These are phyloP conservation scores for Penicillium malachiteum DNA, from an alignment of 495 filamentous ascomycete genomes.

Conservation along the genomic window DNA sequence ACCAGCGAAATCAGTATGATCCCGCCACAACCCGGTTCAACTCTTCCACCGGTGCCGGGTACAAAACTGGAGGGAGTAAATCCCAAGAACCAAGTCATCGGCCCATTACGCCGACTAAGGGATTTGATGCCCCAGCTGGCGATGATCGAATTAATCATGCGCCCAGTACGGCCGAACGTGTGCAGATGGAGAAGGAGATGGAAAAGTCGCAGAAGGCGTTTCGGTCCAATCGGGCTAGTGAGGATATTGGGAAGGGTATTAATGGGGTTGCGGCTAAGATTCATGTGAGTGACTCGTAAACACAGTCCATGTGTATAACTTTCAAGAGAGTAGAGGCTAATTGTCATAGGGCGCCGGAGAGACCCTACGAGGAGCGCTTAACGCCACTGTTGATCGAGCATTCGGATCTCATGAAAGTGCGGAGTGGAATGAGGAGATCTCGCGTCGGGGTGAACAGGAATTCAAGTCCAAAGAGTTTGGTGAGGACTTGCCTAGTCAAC, in stretches of 20 bases:
- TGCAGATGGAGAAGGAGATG: conserved; percentile 10
- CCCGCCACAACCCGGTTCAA: conserved; percentile 24
- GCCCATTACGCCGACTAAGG: not conserved
- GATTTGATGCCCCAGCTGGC: not conserved
- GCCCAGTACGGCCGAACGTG: conserved; percentile 7
- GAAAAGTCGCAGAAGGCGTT: conserved; percentile 5
- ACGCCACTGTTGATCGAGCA: conserved; percentile 37
- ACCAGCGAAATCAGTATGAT: conserved; percentile 24
- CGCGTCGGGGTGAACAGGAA: conserved; percentile 37
- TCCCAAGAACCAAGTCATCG: not conserved
- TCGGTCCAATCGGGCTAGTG: not conserved
- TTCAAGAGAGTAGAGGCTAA: not conserved
- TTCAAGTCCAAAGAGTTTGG: conserved; percentile 29
- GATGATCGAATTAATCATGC: not conserved
- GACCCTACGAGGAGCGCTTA: conserved; percentile 42
- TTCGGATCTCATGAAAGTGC: conserved; percentile 40
- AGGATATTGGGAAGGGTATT: conserved; percentile 15
- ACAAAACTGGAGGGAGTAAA: conserved; percentile 1
- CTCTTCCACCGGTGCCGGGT: conserved; percentile 29
- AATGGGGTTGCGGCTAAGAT: conserved; percentile 30
- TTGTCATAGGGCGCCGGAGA: conserved; percentile 39
- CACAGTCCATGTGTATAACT: not conserved
- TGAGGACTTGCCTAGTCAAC: not conserved
- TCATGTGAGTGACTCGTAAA: conserved; percentile 31
- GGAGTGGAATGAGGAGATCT: conserved; percentile 38